Percentiles rank a stretch among this genome's conserved stretches.
Evolutionary conservation across 768 basidiomycete genomes (phyloP).

Genomic region (Sarcodon aspratus): DNA sequence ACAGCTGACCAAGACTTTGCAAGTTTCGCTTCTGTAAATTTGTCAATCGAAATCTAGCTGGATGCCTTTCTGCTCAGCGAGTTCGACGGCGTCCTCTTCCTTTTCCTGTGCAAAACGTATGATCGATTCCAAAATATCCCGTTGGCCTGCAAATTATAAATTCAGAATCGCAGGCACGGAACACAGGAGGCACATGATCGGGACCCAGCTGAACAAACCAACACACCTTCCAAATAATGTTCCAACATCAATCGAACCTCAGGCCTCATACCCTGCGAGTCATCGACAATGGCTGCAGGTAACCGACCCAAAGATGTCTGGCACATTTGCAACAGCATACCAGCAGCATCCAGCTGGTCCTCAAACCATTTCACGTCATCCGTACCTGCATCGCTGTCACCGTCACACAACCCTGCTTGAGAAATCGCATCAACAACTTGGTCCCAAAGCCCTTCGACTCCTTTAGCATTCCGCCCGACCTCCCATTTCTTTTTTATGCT

Average conservation of each 20-base stretch:
- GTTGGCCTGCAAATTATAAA: conserved; percentile 33
- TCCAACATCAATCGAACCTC: conserved; percentile 56
- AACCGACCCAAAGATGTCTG: conserved; percentile 36
- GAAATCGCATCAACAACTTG: conserved; percentile 29
- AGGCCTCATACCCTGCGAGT: conserved; percentile 25
- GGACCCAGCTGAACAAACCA: not conserved
- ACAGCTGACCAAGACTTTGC: no score
- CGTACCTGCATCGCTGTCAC: conserved; percentile 12
- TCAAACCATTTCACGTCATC: conserved; percentile 27
- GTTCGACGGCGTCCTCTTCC: conserved; percentile 32
- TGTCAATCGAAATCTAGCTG: conserved; percentile 23
- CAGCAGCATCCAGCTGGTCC: conserved; percentile 58
- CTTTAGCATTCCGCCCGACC: conserved; percentile 43
- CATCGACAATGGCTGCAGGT: conserved; percentile 17
- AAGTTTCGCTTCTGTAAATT: not conserved
- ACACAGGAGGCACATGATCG: not conserved
- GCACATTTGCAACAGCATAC: conserved; percentile 58
- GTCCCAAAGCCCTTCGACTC: conserved; percentile 50
- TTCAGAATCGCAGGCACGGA: not conserved
- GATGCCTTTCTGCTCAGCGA: conserved; percentile 40
- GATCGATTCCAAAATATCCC: conserved; percentile 42
- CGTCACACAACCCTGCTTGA: conserved; percentile 14
- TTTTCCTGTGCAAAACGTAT: conserved; percentile 36
- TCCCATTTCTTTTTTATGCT: conserved; percentile 38
- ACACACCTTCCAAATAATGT: conserved; percentile 44